Evolutionary conservation across 179 eudicot species (phyloP), one percentile per base, ranked within the genome.

Genomic region (Beta macrorhiza): DNA sequence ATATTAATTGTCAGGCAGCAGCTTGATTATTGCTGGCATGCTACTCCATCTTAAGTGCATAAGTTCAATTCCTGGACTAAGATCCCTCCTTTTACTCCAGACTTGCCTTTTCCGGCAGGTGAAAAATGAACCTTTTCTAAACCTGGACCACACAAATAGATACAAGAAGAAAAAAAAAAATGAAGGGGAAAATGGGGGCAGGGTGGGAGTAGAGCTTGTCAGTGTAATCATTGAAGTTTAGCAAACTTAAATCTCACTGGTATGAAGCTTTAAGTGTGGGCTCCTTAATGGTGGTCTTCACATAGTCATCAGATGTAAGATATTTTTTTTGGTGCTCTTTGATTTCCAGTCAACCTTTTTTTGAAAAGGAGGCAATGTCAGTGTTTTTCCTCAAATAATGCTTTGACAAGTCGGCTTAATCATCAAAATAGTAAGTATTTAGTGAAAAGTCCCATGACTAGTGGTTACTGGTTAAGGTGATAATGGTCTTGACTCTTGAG

Each of bases 221-320:
- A 59, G 77, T 74, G 10, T 74, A 81, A 79, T 81, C 81, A 84
- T 84, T 84, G 82, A 73, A 67, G 70, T 76, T 15, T 67, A 65
- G 52, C 57, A 72, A 64, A 72, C 59, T 72, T 78, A 5, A 52
- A 53, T 56, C 13, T 25, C 80, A 58, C 84, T 76, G 69, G 0
- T 68, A 52, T 25, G 44, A 57, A 67, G 79, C 78, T 45, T 67
- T 53, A 67, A 55, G 32, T 53, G 86, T 80, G 74, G 83, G 77
- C 73, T 76, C 78, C 52, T 84, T 72, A 37, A 5, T 65, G 16
- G 77, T 63, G 58, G 22, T 76, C 68, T 55, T 77, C 49, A 78
- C 69, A 58, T 75, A 71, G 62, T 61, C 80, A 72, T 80, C 85
- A 74, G 63, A 74, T 72, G 61, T 56, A 20, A 52, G 65, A 1